Conservation (phyloP, 2,329 filamentous ascomycete species). For the Aspergillus jensenii region DNA sequence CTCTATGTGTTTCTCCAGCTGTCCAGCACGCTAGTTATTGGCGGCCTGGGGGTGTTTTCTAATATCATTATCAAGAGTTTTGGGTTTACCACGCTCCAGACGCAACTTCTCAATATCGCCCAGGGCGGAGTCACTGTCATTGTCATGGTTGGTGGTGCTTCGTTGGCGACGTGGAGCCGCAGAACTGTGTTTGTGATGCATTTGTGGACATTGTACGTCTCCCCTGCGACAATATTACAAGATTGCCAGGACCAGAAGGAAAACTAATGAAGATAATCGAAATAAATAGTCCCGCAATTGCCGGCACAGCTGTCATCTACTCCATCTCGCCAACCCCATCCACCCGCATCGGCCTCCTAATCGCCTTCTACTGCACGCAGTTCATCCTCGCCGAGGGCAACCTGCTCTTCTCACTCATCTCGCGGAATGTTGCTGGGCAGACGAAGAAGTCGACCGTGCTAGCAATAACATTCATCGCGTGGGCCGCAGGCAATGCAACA, state of each 20-base stretch:
- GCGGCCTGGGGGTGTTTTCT: conserved; percentile 38
- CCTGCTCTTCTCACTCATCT: conserved; percentile 41
- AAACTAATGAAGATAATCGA: too few relatives aligned
- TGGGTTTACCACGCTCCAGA: conserved; percentile 62
- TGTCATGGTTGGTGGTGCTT: conserved; percentile 63
- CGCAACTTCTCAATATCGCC: conserved; percentile 70
- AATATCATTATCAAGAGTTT: conserved; percentile 65
- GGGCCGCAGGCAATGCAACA: conserved; percentile 18
- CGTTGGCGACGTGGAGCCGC: conserved; percentile 64
- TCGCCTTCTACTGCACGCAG: conserved; percentile 70
- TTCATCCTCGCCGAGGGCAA: conserved; percentile 69
- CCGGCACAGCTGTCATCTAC: conserved; percentile 69
- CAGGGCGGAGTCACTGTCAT: conserved; percentile 70
- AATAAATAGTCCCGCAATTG: conserved; percentile 59
- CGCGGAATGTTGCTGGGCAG: conserved; percentile 66
- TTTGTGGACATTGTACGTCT: neutral
- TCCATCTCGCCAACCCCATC: conserved; percentile 54
- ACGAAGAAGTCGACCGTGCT: conserved; percentile 67
- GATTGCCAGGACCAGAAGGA: too few relatives aligned
- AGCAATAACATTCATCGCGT: conserved; percentile 61
- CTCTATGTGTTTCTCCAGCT: conserved; percentile 19
- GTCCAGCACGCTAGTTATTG: conserved; percentile 18
- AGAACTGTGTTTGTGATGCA: conserved; percentile 36
- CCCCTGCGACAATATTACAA: too few relatives aligned
- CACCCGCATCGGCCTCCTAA: conserved; percentile 62